phyloP scores from a whole-genome alignment of 306 rosid species.

The Begonia peltatifolia region DNA sequence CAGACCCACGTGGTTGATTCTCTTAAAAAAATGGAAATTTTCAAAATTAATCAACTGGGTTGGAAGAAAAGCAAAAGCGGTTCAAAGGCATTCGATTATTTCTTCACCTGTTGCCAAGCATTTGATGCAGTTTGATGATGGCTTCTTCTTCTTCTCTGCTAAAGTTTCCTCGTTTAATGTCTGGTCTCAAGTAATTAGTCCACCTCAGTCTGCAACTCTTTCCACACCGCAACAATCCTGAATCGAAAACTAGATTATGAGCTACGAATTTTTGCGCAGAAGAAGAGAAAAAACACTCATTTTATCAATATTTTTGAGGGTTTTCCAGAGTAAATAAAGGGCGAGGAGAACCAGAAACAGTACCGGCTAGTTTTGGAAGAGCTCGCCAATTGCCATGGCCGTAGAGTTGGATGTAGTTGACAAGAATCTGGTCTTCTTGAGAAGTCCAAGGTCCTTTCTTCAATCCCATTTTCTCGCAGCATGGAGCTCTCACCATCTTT shows the following conservation, averaged over 20 bases:
- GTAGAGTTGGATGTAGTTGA: background rate
- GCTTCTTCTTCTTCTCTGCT: background rate
- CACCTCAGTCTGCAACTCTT: slow-evolving; percentile 1
- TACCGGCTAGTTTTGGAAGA: background rate
- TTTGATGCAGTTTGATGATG: background rate
- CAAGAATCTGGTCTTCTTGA: background rate
- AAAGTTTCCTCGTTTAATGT: background rate
- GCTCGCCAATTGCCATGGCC: slow-evolving; percentile 1
- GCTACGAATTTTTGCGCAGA: too few species aligned
- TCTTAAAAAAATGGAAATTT: background rate
- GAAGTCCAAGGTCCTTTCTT: slow-evolving; percentile 1
- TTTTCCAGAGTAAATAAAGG: too few species aligned
- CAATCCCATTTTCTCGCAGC: slow-evolving; percentile 1
- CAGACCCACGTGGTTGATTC: background rate
- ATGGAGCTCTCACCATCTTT: background rate
- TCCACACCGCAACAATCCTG: background rate
- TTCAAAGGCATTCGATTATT: background rate
- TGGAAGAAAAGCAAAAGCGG: too few species aligned
- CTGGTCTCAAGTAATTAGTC: slow-evolving; percentile 1
- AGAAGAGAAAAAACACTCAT: too few species aligned
- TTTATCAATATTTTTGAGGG: too few species aligned
- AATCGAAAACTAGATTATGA: background rate
- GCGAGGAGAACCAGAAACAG: background rate
- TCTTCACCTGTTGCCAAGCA: background rate
- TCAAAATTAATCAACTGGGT: background rate